Evolutionary conservation across 257 asterid species (phyloP).

Genomic region (Paulownia fortunei): DNA sequence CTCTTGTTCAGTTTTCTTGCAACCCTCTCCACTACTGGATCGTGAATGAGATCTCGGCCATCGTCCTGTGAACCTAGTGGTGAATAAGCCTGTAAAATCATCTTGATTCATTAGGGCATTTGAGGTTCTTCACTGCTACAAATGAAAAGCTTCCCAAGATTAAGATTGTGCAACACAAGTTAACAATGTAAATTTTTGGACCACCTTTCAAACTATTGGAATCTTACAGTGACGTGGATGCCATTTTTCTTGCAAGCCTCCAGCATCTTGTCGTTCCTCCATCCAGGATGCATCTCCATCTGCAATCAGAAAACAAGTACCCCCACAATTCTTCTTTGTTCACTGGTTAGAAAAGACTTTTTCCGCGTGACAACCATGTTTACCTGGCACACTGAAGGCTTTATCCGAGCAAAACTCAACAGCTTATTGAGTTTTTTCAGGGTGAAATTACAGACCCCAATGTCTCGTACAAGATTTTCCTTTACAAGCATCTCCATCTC

Average conservation of each 20-base stretch:
- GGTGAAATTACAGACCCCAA: constrained; percentile 70
- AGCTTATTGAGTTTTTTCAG: constrained; percentile 57
- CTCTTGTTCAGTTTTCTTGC: constrained; percentile 65
- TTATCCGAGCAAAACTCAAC: constrained; percentile 45
- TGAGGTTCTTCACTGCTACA: too few species aligned
- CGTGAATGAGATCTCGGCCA: constrained; percentile 56
- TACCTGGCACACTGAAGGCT: constrained; percentile 82
- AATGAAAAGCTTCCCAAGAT: not conserved
- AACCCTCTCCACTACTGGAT: constrained; percentile 57
- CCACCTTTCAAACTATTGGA: not conserved
- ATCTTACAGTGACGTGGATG: constrained; percentile 64
- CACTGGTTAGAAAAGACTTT: not conserved
- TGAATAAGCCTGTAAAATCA: constrained; percentile 61
- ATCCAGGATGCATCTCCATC: constrained; percentile 95
- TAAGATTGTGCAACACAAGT: not conserved
- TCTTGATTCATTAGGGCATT: not conserved
- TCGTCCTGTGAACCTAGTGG: constrained; percentile 62
- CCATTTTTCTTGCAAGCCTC: constrained; percentile 61
- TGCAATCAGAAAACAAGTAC: constrained; percentile 1
- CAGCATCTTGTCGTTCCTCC: constrained; percentile 85
- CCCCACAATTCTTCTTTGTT: too few species aligned
- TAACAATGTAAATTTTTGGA: too few species aligned
- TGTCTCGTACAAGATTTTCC: constrained; percentile 62
- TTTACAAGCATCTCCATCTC: constrained; percentile 79
- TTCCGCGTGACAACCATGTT: too few species aligned